Evolutionary conservation across 2,329 filamentous ascomycete genomes (phyloP).

Genomic region (Ceratocystis lukuohia): DNA sequence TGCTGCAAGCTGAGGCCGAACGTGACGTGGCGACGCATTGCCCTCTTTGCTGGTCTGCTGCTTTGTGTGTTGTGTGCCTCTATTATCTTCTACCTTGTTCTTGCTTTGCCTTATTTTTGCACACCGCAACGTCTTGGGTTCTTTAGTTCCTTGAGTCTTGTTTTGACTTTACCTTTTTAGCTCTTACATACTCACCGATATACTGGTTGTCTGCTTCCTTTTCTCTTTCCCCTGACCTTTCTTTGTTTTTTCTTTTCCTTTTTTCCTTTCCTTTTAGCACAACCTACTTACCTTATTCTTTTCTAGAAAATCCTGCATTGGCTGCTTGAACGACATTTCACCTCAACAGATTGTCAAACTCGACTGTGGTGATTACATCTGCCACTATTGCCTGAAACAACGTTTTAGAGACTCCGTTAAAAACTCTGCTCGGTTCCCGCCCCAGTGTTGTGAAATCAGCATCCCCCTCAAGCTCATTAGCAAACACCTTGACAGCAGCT

Average conservation of each 20-base stretch:
- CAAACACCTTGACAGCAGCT: constrained; percentile 54
- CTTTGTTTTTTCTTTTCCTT: background rate
- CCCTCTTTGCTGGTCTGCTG: constrained; percentile 7
- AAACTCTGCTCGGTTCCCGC: constrained; percentile 73
- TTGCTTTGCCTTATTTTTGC: background rate
- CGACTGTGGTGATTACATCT: constrained; percentile 70
- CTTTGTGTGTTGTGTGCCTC: constrained; percentile 7
- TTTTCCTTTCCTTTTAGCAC: constrained; percentile 3
- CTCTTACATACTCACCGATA: constrained; percentile 3
- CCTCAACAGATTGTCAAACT: constrained; percentile 53
- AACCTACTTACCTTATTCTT: constrained; percentile 4
- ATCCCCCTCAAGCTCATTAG: constrained; percentile 69
- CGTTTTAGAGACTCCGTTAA: constrained; percentile 62
- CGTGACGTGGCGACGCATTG: constrained; percentile 19
- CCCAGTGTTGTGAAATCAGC: constrained; percentile 58
- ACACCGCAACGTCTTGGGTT: background rate
- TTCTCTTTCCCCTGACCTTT: constrained; percentile 1
- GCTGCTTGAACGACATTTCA: constrained; percentile 57
- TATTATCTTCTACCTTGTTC: background rate
- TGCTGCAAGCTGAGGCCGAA: background rate
- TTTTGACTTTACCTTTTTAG: constrained; percentile 6
- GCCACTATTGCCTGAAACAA: constrained; percentile 58
- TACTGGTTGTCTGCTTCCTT: background rate
- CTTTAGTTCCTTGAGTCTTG: background rate
- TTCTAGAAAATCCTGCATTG: constrained; percentile 54